Evolutionary conservation across 2,329 filamentous ascomycete genomes (phyloP), one percentile per base, ranked within the genome.

Genomic region (Aspergillus flavus): DNA sequence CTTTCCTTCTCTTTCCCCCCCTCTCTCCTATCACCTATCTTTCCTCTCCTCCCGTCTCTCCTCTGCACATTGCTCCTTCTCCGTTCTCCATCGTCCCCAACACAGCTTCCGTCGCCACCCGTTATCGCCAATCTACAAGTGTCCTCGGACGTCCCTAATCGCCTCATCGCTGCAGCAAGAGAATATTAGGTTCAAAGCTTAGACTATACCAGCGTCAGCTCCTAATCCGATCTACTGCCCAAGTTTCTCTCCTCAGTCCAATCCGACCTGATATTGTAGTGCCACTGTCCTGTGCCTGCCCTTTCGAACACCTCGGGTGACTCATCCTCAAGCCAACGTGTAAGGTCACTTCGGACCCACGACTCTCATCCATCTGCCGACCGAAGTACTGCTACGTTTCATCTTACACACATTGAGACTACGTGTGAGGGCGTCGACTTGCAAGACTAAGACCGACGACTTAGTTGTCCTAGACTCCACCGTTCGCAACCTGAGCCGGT

Each of bases 281-380:
- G 54, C 60, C 34, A 57, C 57, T 63, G 57, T 61, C 60, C 64
- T 53, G 62, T 64, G 57, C 62, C 57, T 62, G 43, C 58, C 59
- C 46, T 61, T 63, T 62, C 63, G 63, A 67, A 66, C 66, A 66
- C 62, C 66, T 65, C 57, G 57, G 61, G 68, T 70, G 68, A 70
- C 67, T 67, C 68, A 71, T 68, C 53, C 57, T 36, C 34, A 36
- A 66, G 62, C 62, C 65, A 68, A 66, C 56, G 46, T 63, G 56
- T 50, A 60, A 59, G 63, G 59, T 62, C 63, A 48, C 61, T 54
- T 64, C 59, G 61, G 67, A 69, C 64, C 66, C 63, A 67, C 68
- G 59, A 59, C 55, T 52, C 57, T 34, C 57, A 16, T 30, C 30
- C 36, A 61, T 64, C 45, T 43, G 34, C 53, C 45, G 53, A 48